These are phyloP conservation scores for Sporobolomyces pararoseus DNA, from an alignment of 768 basidiomycete genomes.

Conservation along the genomic window DNA sequence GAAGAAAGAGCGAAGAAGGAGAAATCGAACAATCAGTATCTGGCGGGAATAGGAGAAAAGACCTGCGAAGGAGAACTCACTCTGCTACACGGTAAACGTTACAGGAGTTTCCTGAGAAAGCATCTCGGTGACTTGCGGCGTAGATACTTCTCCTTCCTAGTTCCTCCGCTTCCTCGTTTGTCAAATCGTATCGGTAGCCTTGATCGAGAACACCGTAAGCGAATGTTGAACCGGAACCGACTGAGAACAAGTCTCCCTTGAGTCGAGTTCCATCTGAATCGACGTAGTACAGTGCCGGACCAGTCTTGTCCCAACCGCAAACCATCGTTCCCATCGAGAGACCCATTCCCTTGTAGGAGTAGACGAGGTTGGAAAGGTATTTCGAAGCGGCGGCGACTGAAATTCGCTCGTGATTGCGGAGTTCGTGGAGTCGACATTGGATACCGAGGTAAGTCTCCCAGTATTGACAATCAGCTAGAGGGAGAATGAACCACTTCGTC, in stretches of 20 bases:
- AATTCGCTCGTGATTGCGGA: conserved; percentile 90
- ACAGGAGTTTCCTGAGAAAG: conserved; percentile 90
- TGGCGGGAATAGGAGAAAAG: conserved; percentile 1
- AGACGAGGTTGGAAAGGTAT: conserved; percentile 93
- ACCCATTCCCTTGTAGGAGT: conserved; percentile 98
- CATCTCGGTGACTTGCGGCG: conserved; percentile 93
- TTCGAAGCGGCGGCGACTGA: conserved; percentile 99
- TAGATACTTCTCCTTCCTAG: conserved; percentile 89
- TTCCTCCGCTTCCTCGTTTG: conserved; percentile 89
- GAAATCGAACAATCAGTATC: no score
- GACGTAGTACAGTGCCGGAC: conserved; percentile 92
- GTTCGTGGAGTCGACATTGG: conserved; percentile 92
- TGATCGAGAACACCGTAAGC: conserved; percentile 99
- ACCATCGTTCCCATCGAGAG: conserved; percentile 99
- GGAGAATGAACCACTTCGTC: not conserved
- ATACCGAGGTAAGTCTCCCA: conserved; percentile 99
- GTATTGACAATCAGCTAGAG: conserved; percentile 80
- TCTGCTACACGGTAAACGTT: conserved; percentile 80
- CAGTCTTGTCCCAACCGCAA: conserved; percentile 99
- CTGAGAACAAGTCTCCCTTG: conserved; percentile 96
- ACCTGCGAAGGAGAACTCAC: not conserved
- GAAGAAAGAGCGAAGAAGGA: not conserved
- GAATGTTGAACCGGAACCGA: conserved; percentile 95
- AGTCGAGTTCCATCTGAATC: conserved; percentile 94
- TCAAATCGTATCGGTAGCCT: conserved; percentile 83